These are phyloP conservation scores for Chalciporus chontae DNA, from an alignment of 768 basidiomycete genomes.

Conservation along the genomic window DNA sequence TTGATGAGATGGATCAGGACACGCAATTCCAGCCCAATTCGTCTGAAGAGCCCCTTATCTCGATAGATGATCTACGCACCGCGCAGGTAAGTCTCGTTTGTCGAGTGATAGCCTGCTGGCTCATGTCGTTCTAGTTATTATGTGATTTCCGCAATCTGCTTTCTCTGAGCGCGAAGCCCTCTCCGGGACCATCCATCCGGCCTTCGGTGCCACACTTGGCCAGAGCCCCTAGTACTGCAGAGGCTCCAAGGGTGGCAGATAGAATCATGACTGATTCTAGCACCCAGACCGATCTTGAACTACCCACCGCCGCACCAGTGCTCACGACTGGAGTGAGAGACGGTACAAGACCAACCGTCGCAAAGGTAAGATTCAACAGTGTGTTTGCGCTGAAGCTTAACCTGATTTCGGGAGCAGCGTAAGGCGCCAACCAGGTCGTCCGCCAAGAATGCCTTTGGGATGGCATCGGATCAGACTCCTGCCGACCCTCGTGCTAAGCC, in stretches of 20 bases:
- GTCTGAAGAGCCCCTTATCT: conserved; percentile 27
- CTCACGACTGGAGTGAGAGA: conserved; percentile 10
- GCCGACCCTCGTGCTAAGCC: conserved; percentile 22
- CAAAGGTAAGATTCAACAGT: conserved; percentile 16
- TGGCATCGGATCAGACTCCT: conserved; percentile 12
- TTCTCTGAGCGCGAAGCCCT: conserved; percentile 12
- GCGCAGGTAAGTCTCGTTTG: conserved; percentile 48
- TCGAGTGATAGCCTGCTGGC: conserved; percentile 5
- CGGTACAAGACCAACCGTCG: conserved; percentile 10
- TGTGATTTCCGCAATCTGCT: conserved; percentile 34
- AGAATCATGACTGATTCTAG: conserved; percentile 22
- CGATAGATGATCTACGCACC: conserved; percentile 49
- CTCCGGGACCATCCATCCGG: not conserved
- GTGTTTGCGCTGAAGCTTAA: not conserved
- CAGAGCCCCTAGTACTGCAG: not conserved
- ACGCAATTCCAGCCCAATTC: conserved; percentile 22
- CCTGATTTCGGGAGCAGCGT: conserved; percentile 22
- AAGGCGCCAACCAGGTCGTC: conserved; percentile 25
- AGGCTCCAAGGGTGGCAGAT: conserved; percentile 1
- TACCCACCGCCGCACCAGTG: conserved; percentile 1
- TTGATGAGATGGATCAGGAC: conserved; percentile 53
- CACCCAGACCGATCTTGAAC: conserved; percentile 28
- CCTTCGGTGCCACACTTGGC: not conserved
- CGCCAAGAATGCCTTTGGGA: conserved; percentile 13
- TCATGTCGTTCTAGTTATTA: conserved; percentile 33